Base-by-base conservation (phyloP, 257 asterid species). In the Gynochthodes officinalis region DNA sequence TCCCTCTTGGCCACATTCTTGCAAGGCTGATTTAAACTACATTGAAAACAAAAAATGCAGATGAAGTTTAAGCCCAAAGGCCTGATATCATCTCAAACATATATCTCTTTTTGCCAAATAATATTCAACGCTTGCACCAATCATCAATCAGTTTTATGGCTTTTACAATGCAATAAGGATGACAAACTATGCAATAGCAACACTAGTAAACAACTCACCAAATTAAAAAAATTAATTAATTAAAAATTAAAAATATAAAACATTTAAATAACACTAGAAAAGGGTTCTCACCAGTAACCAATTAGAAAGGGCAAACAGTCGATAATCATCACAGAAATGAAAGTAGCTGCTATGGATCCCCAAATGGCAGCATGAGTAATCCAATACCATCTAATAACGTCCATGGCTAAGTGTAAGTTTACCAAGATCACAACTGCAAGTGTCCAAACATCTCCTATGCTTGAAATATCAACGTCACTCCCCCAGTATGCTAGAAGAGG, bases 371-470 rank as follows among this genome's bases (percentile, higher is more conserved):
- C 90, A 80, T 95, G 99, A 67, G 96, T 84, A 37, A 89, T 84
- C 96, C 96, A 84, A 73, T 84, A 85, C 99, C 99, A 95, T 46
- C 96, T 85, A 67, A 85, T 52, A n/a, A 92, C 84, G 27, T 95
- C 99, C 98, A 95, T 89, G 59, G 99, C 96, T 79, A 95, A 75
- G 76, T 95, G 99, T 27, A 95, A 42, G 71, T 95, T 95, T 19
- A 92, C 98, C 82, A 90, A 44, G 67, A 92, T 81, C 49, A 95
- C 99, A 15, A 88, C 96, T 4, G 96, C 97, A 71, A 95, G 80
- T 61, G 89, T 92, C 98, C 96, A 92, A 72, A 95, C 84, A 81
- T 95, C 97, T 73, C 99, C 99, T 3, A 95, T 57, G 83, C 98
- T 89, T 32, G 99, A 95, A 68, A 82, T 76, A 48, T 87, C 98